Conservation (phyloP, 768 basidiomycete species). For the Hortiboletus flavorubellus region DNA sequence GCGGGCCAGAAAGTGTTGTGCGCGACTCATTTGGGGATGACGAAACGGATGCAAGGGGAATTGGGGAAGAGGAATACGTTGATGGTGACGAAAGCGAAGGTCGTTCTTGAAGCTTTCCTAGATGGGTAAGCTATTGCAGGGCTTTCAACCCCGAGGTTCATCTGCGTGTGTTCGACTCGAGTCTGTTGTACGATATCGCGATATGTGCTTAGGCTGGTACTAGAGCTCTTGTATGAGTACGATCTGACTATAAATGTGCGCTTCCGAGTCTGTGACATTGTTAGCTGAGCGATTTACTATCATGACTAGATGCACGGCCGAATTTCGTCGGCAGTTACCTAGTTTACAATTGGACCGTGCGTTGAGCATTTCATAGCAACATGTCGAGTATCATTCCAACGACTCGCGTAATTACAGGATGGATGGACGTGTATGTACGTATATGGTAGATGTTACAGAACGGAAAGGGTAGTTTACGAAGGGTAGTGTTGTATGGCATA, state of each 20-base stretch:
- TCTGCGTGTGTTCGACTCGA: neutral
- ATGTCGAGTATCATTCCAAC: too few species aligned
- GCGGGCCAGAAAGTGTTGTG: slow-evolving; percentile 10
- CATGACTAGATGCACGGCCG: too few species aligned
- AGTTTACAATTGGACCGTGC: too few species aligned
- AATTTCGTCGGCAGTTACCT: too few species aligned
- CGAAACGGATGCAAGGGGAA: slow-evolving; percentile 1
- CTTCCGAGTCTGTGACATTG: neutral
- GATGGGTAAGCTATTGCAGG: neutral
- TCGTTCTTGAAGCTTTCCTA: slow-evolving; percentile 13
- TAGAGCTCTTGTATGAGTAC: too few species aligned
- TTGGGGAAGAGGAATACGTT: neutral
- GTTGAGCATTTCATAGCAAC: too few species aligned
- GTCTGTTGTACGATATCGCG: neutral
- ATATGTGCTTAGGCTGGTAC: neutral
- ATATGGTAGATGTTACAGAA: too few species aligned
- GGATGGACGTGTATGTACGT: too few species aligned
- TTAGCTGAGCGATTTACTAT: neutral
- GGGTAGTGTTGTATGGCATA: too few species aligned
- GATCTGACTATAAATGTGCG: neutral
- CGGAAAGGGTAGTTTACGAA: too few species aligned
- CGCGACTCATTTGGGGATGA: slow-evolving; percentile 13
- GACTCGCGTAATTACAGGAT: too few species aligned
- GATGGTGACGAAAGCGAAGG: slow-evolving; percentile 8
- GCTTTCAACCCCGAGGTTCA: neutral